Percentiles rank a stretch among this genome's conserved stretches.
phyloP scores from a whole-genome alignment of 2,329 filamentous ascomycete genomes.

The Beauveria sp. region DNA sequence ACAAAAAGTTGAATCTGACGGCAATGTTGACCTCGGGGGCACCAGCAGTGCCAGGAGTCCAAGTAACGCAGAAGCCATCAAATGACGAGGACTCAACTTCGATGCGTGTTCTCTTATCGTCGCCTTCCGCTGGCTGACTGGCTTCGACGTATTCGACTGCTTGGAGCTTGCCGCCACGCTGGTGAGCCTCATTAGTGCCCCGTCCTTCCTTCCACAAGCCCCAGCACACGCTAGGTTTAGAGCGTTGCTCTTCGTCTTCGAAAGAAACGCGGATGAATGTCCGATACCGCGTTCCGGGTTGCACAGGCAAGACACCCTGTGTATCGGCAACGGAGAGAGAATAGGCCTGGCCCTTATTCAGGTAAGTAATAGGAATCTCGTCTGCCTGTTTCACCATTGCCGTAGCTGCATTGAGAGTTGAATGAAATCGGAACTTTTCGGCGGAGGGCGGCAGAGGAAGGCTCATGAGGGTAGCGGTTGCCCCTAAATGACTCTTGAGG shows the following conservation, averaged over 20 bases:
- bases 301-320: slow-evolving; percentile 48
- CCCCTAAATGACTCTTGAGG: slow-evolving; percentile 47
- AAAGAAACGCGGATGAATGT: slow-evolving; percentile 95
- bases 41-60: slow-evolving; percentile 67
- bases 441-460: slow-evolving; percentile 43
- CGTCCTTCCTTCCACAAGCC: slow-evolving; percentile 90
- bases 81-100: slow-evolving; percentile 75
- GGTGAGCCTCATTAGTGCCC: slow-evolving; percentile 91
- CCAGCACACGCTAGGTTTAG: slow-evolving; percentile 77
- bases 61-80: slow-evolving; percentile 86
- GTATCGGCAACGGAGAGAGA: slow-evolving; percentile 79
- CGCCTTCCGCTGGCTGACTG: slow-evolving; percentile 49
- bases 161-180: slow-evolving; percentile 83
- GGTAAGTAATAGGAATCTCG: slow-evolving; percentile 93
- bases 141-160: slow-evolving; percentile 88
- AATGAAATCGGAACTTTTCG: slow-evolving; percentile 81
- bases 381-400: slow-evolving; percentile 88
- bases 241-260: slow-evolving; percentile 88
- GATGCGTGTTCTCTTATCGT: slow-evolving; percentile 59
- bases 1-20: slow-evolving; percentile 96
- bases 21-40: slow-evolving; percentile 73
- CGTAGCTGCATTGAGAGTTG: slow-evolving; percentile 85
- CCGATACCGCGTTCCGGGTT: slow-evolving; percentile 64
- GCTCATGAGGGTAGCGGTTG: slow-evolving; percentile 45
- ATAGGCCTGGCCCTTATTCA: slow-evolving; percentile 97